Evolutionary conservation across 495 filamentous ascomycete genomes (phyloP).

Genomic region (Aspergillus kassunensis): DNA sequence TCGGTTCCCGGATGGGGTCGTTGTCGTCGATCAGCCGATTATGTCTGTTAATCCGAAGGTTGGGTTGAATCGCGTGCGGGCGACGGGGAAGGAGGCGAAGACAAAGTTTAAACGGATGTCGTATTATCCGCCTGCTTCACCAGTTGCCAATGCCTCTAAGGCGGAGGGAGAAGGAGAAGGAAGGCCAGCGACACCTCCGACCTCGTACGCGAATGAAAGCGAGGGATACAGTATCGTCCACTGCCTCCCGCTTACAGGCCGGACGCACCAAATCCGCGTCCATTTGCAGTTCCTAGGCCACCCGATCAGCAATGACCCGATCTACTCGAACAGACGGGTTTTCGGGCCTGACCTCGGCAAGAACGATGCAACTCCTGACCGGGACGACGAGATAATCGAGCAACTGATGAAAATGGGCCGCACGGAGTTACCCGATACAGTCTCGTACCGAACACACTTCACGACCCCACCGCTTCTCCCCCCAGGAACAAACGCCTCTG

Average conservation of each 20-base stretch:
- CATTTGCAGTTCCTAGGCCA: conserved; percentile 93
- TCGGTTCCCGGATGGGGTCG: conserved; percentile 74
- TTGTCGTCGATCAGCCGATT: conserved; percentile 90
- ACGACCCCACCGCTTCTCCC: conserved; percentile 41
- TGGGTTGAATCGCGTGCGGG: conserved; percentile 86
- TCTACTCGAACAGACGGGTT: conserved; percentile 89
- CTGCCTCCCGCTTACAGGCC: conserved; percentile 86
- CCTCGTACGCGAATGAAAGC: conserved; percentile 24
- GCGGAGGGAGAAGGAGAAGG: conserved; percentile 20
- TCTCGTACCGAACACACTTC: conserved; percentile 63
- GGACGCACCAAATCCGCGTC: conserved; percentile 92
- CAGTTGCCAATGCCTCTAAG: conserved; percentile 7
- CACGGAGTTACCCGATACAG: conserved; percentile 79
- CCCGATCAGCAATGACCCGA: conserved; percentile 94
- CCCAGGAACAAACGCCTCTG: conserved; percentile 33
- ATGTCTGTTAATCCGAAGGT: conserved; percentile 92
- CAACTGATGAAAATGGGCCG: conserved; percentile 89
- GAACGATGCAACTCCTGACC: conserved; percentile 61
- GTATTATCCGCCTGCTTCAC: conserved; percentile 64
- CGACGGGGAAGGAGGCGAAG: conserved; percentile 81
- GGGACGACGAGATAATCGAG: conserved; percentile 84
- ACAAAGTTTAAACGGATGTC: conserved; percentile 88
- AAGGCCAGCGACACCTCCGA: conserved; percentile 30
- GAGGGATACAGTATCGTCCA: conserved; percentile 91
- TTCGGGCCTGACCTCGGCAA: conserved; percentile 78